Percentiles rank a stretch among this genome's conserved stretches.
phyloP scores from a whole-genome alignment of 2,329 filamentous ascomycete genomes.

The Colletotrichum kahawae region DNA sequence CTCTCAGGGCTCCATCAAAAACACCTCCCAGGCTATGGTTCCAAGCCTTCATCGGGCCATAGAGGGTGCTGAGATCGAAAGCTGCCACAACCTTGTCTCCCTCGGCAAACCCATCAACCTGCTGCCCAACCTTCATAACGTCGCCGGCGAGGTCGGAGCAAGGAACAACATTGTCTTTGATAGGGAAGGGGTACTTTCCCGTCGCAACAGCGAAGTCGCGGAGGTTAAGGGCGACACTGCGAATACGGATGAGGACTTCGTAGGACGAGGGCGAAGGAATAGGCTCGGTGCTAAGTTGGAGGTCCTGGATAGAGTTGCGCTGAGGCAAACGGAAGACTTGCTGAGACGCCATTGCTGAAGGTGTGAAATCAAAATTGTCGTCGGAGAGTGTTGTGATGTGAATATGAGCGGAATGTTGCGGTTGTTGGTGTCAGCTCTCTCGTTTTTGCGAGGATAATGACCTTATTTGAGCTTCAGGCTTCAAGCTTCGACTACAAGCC shows the following conservation, averaged over 20 bases:
- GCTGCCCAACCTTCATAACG: constrained; percentile 32
- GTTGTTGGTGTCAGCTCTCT: neutral
- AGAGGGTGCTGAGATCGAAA: constrained; percentile 28
- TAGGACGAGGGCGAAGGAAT: constrained; percentile 27
- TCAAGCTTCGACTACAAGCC: neutral
- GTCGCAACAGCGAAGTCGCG: constrained; percentile 36
- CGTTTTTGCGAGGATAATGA: neutral
- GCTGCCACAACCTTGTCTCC: constrained; percentile 37
- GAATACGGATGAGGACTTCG: constrained; percentile 35
- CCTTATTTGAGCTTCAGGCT: neutral
- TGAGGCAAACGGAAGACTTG: constrained; percentile 12
- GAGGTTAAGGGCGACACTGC: constrained; percentile 37
- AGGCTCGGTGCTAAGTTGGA: constrained; percentile 28
- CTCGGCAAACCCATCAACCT: constrained; percentile 27
- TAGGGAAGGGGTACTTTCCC: constrained; percentile 31
- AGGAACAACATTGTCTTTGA: constrained; percentile 38
- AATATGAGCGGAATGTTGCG: neutral
- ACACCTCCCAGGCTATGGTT: constrained; percentile 30
- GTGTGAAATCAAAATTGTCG: neutral
- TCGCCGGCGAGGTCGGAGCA: constrained; percentile 40
- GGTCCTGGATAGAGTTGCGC: constrained; percentile 22
- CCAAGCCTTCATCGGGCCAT: constrained; percentile 28
- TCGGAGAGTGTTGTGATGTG: neutral
- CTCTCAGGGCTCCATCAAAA: constrained; percentile 43
- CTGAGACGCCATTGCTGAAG: neutral